Base-by-base conservation (phyloP, 2,329 filamentous ascomycete genomes). In the Pestalotiopsis sp. region DNA sequence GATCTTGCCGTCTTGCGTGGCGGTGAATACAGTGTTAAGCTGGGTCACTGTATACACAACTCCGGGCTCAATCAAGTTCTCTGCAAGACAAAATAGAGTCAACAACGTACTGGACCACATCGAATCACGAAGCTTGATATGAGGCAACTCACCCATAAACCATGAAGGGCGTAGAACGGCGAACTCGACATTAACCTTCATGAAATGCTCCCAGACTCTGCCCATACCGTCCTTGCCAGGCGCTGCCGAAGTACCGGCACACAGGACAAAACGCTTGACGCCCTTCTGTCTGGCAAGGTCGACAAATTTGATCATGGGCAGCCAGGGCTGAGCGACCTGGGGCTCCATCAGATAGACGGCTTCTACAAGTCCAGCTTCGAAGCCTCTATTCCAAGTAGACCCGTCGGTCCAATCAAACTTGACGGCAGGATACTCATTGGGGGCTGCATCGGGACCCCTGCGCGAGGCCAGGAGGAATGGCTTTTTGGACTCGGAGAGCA, bases 261-360 rank as follows among this genome's bases (percentile, higher is more conserved):
- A 70, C 45, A 74, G 68, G 31, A 74, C 71, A 36, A 74, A 68
- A 14, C 71, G 70, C 2, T 52, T 69, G 65, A 73, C 71, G 11
- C 71, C 70, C 31, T 71, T 27, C 31, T 72, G 12, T 57, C 66
- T 68, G 41, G 72, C 71, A 63, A 71, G 31, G 45, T 74, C 71
- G 1, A 73, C 62, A 62, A 74, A 74, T 61, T 70, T 70, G 64
- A 62, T 71, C 71, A 73, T 74, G 4, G 66, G 69, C 60, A 69
- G 60, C 68, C 69, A 71, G 64, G 69, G 71, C 55, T 71, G 31
- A 58, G 41, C 49, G 23, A 72, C 59, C 23, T 60, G 71, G 13
- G 71, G 71, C 70, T 71, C 69, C 69, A 72, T 71, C 63, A 73
- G 67, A 64, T 73, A 73, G 59, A 72, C 65, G 20, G 72, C 69